phyloP scores from a whole-genome alignment of 2,329 filamentous ascomycete species.

The Chrysosporium keratinophilum region DNA sequence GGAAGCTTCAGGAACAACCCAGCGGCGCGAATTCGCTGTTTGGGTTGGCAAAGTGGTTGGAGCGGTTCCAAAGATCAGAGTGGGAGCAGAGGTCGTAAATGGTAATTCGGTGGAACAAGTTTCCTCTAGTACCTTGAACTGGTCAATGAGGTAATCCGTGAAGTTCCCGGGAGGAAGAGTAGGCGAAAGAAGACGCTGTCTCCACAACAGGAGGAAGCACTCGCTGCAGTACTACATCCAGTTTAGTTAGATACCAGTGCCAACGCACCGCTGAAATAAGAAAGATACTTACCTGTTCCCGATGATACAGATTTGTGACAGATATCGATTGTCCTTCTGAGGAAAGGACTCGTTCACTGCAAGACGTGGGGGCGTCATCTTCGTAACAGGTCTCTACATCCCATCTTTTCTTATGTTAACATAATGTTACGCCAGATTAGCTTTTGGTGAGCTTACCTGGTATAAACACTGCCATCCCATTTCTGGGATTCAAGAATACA shows the following conservation, averaged over 20 bases:
- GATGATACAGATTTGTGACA: constrained; percentile 15
- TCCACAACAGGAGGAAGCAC: constrained; percentile 18
- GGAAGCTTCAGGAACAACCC: background rate
- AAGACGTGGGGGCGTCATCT: constrained; percentile 12
- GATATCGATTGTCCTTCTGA: constrained; percentile 10
- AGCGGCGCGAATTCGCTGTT: background rate
- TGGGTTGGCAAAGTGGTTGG: background rate
- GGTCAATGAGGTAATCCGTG: constrained; percentile 16
- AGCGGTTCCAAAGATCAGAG: constrained; percentile 8
- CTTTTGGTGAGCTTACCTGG: constrained; percentile 7
- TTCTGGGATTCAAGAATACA: constrained; percentile 17
- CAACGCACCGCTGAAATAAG: background rate
- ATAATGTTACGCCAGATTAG: constrained; percentile 6
- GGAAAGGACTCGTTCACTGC: constrained; percentile 5
- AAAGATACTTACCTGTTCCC: constrained; percentile 13
- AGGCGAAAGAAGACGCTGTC: constrained; percentile 16
- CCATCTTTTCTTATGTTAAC: constrained; percentile 6
- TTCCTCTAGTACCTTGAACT: constrained; percentile 14
- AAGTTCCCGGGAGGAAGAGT: constrained; percentile 15
- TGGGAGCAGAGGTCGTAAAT: constrained; percentile 10
- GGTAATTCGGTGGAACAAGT: constrained; percentile 14
- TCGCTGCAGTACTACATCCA: constrained; percentile 17
- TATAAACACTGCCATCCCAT: constrained; percentile 15
- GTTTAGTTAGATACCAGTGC: background rate
- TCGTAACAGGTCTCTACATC: constrained; percentile 13